Base-by-base conservation (phyloP, 192 early-diverging fungal species). In the Diversispora eburnea region DNA sequence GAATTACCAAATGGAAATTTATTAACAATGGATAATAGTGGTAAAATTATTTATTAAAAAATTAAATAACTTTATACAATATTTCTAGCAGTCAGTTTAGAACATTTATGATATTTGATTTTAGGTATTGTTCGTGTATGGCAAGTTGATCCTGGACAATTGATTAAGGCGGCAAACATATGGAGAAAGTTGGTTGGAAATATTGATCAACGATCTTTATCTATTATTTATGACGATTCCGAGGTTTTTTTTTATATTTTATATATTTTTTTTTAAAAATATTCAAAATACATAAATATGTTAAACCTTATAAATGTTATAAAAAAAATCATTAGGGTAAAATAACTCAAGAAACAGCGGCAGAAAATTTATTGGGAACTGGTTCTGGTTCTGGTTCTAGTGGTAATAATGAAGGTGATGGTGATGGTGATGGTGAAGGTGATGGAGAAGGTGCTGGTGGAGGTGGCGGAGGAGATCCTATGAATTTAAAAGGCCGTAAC, bases 111-210 rank as follows among this genome's bases (percentile, higher is more conserved):
- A 22, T 20, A n/a, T 49, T 67, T 7, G 47, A 67, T 33, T 13
- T 49, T 55, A 69, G 80, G 80, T 5, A 74, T 77, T 60, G 84
- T 86, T 17, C 82, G 86, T 42, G 75, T 88, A 42, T 88, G 85
- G 85, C 87, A 88, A 76, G 78, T 87, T 8, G 82, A 84, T 47
- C 77, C 86, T 20, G 80, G 79, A 9, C 78, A 87, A 41, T 68
- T 88, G 6, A 83, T 84, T 67, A 71, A 80, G 7, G 77, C 86
- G 15, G 85, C 83, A 3, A 77, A 84, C 48, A 86, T 82, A 3
- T 88, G 87, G 87, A 88, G 84, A 64, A 84, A 84, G 56, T 73
- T 88, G 70, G 87, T 88, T 45, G 87, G 87, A 5, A 81, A 82
- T 15, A 66, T 81, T 15, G 87, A 88, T 59, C 82, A 83, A 54